Base-by-base conservation (phyloP, 1,284 basidiomycete species). In the Laetiporus sulphureus region DNA sequence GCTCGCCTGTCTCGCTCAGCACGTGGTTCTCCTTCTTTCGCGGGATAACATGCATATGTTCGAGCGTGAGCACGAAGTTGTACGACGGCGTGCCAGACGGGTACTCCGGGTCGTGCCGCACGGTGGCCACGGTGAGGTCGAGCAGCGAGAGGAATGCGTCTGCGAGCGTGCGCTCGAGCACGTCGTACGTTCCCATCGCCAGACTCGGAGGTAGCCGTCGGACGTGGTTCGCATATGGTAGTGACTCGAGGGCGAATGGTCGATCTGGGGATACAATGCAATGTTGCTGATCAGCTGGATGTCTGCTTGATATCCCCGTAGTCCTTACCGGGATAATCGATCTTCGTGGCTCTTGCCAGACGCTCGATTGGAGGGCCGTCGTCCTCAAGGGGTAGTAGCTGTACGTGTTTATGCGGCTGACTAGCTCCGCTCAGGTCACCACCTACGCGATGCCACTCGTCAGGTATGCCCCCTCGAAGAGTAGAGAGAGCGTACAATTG, bases 361-460 rank as follows among this genome's bases (percentile, higher is more conserved):
- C 62, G 66, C 60, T 91, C 89, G 29, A 91, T 68, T 0, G 90
- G 90, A 21, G 85, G 82, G 3, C 78, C 80, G 34, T 74, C 72
- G 31, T 66, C 69, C 10, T 75, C 72, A 16, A 80, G 60, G 15
- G 84, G 81, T 22, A 93, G 64, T 47, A 92, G 83, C 61, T 94
- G 91, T 16, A 93, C 56, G 59, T 94, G 91, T 53, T 93, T 89
- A 64, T 92, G 91, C 2, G 74, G 69, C 64, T 94, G 91, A 59
- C 87, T 91, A 6, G 91, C 90, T 25, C 91, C 91, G 45, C 87
- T 91, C 35, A 76, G 70, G 36, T 77, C 71, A 4, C 90, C 90
- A 52, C 88, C 87, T 85, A 41, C 2, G 15, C 5, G 7, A 13
- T 27, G 10, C 29, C 32, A 31, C 23, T 36, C 20, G 8, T 20